Conservation (phyloP, 2,329 filamentous ascomycete genomes). For the Arthrobotrys pseudoclavata region DNA sequence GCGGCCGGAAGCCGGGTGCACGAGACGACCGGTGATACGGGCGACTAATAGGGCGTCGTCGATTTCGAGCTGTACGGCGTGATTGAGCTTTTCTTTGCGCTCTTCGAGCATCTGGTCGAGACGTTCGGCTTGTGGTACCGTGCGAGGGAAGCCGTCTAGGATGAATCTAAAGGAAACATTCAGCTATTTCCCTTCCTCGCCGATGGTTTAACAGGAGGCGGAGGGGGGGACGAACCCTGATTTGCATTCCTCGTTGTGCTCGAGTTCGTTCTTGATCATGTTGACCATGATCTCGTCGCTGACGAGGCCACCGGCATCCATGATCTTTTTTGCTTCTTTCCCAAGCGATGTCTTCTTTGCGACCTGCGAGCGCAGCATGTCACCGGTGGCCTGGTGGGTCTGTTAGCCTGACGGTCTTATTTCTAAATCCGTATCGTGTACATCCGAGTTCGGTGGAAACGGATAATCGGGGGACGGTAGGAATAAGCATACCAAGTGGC, state of each 20-base stretch:
- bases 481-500: slow-evolving; percentile 81
- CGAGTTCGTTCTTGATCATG: slow-evolving; percentile 98
- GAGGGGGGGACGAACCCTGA: slow-evolving; percentile 79
- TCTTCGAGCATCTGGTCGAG: slow-evolving; percentile 89
- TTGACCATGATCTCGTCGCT: slow-evolving; percentile 99
- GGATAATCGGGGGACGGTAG: neutral
- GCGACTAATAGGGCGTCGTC: slow-evolving; percentile 93
- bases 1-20: slow-evolving; percentile 95
- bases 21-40: slow-evolving; percentile 93
- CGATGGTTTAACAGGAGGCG: neutral
- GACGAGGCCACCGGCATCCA: slow-evolving; percentile 97
- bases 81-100: slow-evolving; percentile 86
- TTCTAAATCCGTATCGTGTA: neutral
- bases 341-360: slow-evolving; percentile 96
- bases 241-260: slow-evolving; percentile 93
- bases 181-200: neutral
- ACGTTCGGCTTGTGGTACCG: slow-evolving; percentile 92
- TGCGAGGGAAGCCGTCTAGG: slow-evolving; percentile 97
- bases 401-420: neutral
- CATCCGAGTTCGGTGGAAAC: neutral
- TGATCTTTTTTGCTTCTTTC: slow-evolving; percentile 99
- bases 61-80: slow-evolving; percentile 96
- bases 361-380: slow-evolving; percentile 99
- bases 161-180: slow-evolving; percentile 78
- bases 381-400: slow-evolving; percentile 83